Percentiles rank a stretch among this genome's conserved stretches.
These are phyloP conservation scores for Candida coleopterorum DNA, from an alignment of 805 yeast species.

Conservation along the genomic window DNA sequence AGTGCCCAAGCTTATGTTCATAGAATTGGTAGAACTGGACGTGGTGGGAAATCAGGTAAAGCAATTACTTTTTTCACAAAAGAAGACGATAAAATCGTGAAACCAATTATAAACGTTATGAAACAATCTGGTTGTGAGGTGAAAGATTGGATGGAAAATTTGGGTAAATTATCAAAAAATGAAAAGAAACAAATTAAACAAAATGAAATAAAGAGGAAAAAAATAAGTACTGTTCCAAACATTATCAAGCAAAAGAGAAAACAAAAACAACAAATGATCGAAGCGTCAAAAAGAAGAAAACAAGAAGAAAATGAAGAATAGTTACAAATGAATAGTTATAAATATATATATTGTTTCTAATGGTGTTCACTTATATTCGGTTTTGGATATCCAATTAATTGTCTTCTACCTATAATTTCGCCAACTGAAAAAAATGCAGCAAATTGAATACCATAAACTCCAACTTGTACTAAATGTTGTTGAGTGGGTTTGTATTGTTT, in stretches of 20 bases:
- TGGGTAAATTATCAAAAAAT: slow-evolving; percentile 58
- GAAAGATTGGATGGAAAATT: slow-evolving; percentile 76
- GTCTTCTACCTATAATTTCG: slow-evolving; percentile 95
- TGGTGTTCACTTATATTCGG: slow-evolving; percentile 44
- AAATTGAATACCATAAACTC: slow-evolving; percentile 76
- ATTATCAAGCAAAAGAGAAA: slow-evolving; percentile 60
- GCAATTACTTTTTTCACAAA: slow-evolving; percentile 93
- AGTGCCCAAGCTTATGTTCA: slow-evolving; percentile 94
- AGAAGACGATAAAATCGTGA: slow-evolving; percentile 71
- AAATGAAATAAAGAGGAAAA: slow-evolving; percentile 58
- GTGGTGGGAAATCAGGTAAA: slow-evolving; percentile 82
- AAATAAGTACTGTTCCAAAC: slow-evolving; percentile 81
- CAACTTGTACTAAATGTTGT: slow-evolving; percentile 58
- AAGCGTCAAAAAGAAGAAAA: slow-evolving; percentile 65
- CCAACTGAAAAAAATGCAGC: slow-evolving; percentile 91
- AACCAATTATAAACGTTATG: slow-evolving; percentile 90
- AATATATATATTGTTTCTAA: slow-evolving; percentile 4
- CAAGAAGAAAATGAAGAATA: background rate
- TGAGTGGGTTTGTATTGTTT: slow-evolving; percentile 45
- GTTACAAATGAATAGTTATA: no score
- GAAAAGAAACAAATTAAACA: slow-evolving; percentile 59
- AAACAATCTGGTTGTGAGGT: slow-evolving; percentile 79
- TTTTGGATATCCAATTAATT: slow-evolving; percentile 80
- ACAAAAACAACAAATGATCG: slow-evolving; percentile 66
- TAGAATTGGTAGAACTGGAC: slow-evolving; percentile 97